Evolutionary conservation across 441 rosid genomes (phyloP).

Genomic region (Syzygium syzygioides): DNA sequence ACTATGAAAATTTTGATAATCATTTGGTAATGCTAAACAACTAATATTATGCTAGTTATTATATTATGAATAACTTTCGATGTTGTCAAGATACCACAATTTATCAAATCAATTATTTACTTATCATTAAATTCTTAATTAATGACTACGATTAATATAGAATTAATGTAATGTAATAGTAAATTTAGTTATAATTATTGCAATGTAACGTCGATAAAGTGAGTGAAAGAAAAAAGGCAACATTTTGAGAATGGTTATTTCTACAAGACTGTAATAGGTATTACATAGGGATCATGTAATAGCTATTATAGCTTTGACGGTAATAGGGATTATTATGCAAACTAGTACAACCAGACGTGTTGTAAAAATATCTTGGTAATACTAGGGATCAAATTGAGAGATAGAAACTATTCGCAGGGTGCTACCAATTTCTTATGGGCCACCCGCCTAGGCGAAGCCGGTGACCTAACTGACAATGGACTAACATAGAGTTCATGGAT

Average conservation of each 20-base stretch:
- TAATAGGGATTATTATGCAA: neutral
- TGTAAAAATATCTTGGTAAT: neutral
- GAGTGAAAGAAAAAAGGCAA: neutral
- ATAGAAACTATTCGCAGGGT: rapidly evolving
- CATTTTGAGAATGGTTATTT: neutral
- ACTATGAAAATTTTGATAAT: neutral
- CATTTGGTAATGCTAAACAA: neutral
- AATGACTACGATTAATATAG: neutral
- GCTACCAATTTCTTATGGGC: neutral
- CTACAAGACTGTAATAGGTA: too few relatives aligned
- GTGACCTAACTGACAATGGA: neutral
- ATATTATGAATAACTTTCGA: neutral
- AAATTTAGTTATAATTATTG: neutral
- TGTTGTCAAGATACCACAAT: neutral
- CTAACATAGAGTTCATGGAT: neutral
- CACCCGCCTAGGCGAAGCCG: neutral
- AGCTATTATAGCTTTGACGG: neutral
- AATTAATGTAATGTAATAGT: neutral
- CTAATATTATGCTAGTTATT: neutral
- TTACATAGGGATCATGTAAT: neutral
- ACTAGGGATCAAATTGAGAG: neutral
- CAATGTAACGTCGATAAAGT: neutral
- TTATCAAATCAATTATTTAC: neutral
- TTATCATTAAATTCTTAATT: neutral
- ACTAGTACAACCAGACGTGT: neutral